Base-by-base conservation (phyloP, 441 rosid species). In the California macrophylla region DNA sequence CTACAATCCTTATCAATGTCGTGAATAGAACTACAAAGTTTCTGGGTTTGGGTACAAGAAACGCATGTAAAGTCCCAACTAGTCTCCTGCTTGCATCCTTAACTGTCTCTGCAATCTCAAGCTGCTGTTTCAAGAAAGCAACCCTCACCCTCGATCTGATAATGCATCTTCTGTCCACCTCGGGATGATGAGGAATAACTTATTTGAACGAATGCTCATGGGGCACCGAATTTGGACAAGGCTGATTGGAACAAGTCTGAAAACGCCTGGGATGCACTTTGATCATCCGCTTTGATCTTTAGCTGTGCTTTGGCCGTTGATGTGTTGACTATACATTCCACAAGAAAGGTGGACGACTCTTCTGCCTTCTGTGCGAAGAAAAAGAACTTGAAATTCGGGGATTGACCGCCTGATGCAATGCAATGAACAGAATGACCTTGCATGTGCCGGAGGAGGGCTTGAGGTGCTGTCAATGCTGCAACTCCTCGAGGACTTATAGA, bases 351-450 rank as follows among this genome's bases (percentile, higher is more conserved):
- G 10, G 85, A 87, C 9, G 88, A 29, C 45, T 82, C 93, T 74
- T 89, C 91, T 2, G 83, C 91, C 81, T 90, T 94, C 63, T 92
- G 96, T 29, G 94, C 93, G 56, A 89, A 89, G 88, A 94, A 92
- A 89, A 94, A 94, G 74, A 94, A 94, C 83, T 91, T 94, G 73
- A 89, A 88, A 84, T 86, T 88, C 15, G 96, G 90, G 5, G 92
- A 78, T 78, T 91, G 98, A 38, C 97, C 99, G 0, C 98, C 98
- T 0, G 97, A 92, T 68, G 96, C 99, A 18, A 90, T 94, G 82
- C 98, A 94, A 45, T 90, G 96, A 76, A 92, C 81, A 38, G 91
- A 92, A 74, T 89, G 83, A 73, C 82, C 83, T 78, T 91, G 97
- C 98, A 92, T 87, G 83, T 92, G 96, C 73, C 78, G 82, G 72